Evolutionary conservation across 2,329 filamentous ascomycete species (phyloP).

Genomic region (Epichloe festucae): DNA sequence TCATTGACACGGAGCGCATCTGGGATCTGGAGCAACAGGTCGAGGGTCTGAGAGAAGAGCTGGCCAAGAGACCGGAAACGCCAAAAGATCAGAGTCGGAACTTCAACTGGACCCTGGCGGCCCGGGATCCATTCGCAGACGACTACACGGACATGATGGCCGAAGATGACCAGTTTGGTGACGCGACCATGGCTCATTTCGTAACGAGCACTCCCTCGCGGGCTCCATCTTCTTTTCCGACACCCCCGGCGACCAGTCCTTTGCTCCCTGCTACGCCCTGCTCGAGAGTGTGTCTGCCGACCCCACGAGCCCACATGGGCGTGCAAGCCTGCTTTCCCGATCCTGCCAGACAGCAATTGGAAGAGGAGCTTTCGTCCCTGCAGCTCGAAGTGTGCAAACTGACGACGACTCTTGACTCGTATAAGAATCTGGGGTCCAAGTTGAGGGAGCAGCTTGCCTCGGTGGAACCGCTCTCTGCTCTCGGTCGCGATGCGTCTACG

Average conservation of each 20-base stretch:
- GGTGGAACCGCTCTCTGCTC: conserved; percentile 4
- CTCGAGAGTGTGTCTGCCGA: conserved; percentile 6
- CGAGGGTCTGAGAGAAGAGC: conserved; percentile 20
- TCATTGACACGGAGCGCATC: conserved; percentile 33
- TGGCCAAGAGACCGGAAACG: conserved; percentile 14
- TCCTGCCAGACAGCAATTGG: conserved; percentile 26
- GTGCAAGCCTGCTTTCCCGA: conserved; percentile 31
- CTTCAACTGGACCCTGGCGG: conserved; percentile 39
- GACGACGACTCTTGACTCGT: conserved; percentile 32
- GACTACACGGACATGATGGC: conserved; percentile 28
- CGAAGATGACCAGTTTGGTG: conserved; percentile 29
- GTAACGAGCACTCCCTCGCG: conserved; percentile 38
- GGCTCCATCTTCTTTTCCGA: conserved; percentile 35
- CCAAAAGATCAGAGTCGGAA: conserved; percentile 7
- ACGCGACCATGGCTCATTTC: conserved; percentile 37
- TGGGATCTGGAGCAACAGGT: conserved; percentile 29
- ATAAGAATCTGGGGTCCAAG: conserved; percentile 27
- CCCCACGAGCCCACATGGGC: conserved; percentile 18
- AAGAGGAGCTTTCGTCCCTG: conserved; percentile 35
- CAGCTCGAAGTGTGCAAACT: conserved; percentile 36
- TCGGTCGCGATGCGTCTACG: conserved; percentile 7
- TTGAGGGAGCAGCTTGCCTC: conserved; percentile 23
- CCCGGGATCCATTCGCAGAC: conserved; percentile 31
- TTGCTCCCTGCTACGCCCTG: conserved; percentile 24
- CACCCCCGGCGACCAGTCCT: conserved; percentile 43